Percentiles rank a stretch among this genome's conserved stretches.
phyloP scores from a whole-genome alignment of 257 asterid genomes.

The Solanum ossicruentum region DNA sequence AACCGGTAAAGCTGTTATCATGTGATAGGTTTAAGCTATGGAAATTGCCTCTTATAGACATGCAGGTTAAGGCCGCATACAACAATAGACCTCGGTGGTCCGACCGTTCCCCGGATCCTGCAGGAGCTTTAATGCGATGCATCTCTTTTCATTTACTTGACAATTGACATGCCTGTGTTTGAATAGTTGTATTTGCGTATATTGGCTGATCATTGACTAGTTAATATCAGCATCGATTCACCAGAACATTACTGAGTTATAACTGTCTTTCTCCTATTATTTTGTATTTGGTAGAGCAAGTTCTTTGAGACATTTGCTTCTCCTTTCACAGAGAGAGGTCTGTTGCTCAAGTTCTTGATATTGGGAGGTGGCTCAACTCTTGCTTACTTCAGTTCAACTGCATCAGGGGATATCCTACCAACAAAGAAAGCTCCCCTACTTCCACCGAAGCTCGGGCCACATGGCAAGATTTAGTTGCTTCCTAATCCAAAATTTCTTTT shows the following conservation, averaged over 20 bases:
- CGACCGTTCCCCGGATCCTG: background rate
- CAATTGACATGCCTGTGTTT: background rate
- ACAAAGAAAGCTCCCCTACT: constrained; percentile 93
- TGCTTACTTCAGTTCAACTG: constrained; percentile 73
- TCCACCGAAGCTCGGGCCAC: constrained; percentile 75
- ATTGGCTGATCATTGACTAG: background rate
- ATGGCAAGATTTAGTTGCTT: constrained; percentile 55
- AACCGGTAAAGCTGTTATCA: background rate
- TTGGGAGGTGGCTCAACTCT: constrained; percentile 80
- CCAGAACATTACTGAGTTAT: background rate
- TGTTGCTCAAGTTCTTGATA: constrained; percentile 91
- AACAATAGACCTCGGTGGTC: background rate
- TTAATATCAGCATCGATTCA: background rate
- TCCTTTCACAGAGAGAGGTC: constrained; percentile 95
- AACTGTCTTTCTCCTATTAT: background rate
- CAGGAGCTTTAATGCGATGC: background rate
- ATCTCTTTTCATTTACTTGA: background rate
- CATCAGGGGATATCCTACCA: constrained; percentile 81
- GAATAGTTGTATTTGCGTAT: background rate
- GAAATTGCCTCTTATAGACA: too few relatives aligned
- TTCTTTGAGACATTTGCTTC: constrained; percentile 96
- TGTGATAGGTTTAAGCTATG: too few relatives aligned
- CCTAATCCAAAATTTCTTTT: background rate
- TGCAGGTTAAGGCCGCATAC: too few relatives aligned
- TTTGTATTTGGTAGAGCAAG: constrained; percentile 54